phyloP scores from a whole-genome alignment of 768 basidiomycete genomes.

The Psilocybe azurescens region DNA sequence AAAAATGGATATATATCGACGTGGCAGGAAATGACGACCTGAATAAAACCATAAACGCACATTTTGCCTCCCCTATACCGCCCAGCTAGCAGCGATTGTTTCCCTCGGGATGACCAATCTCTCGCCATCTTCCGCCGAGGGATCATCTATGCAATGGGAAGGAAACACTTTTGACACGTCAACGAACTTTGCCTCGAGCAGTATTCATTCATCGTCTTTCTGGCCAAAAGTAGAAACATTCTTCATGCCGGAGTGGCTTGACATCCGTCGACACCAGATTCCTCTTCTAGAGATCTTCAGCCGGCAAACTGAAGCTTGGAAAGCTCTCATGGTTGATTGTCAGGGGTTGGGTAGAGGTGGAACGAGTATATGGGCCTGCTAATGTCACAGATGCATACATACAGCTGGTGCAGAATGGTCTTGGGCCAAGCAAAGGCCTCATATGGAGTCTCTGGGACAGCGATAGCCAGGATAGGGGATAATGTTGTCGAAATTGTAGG shows the following conservation, averaged over 20 bases:
- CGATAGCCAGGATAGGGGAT: background rate
- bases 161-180: slow-evolving; percentile 37
- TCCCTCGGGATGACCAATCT: slow-evolving; percentile 63
- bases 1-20: slow-evolving; percentile 66
- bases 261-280: slow-evolving; percentile 54
- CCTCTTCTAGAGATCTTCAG: slow-evolving; percentile 49
- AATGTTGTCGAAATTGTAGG: slow-evolving; percentile 11
- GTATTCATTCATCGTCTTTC: slow-evolving; percentile 26
- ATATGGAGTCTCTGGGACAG: slow-evolving; percentile 72
- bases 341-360: slow-evolving; percentile 56
- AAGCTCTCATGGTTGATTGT: slow-evolving; percentile 61
- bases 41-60: slow-evolving; percentile 47
- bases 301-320: slow-evolving; percentile 63
- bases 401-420: slow-evolving; percentile 45
- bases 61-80: slow-evolving; percentile 45
- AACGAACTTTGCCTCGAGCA: background rate
- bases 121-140: slow-evolving; percentile 45
- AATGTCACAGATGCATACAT: slow-evolving; percentile 56
- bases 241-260: slow-evolving; percentile 76
- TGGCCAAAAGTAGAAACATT: slow-evolving; percentile 54
- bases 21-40: slow-evolving; percentile 61
- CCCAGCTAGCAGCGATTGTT: slow-evolving; percentile 44
- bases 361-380: slow-evolving; percentile 50
- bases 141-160: slow-evolving; percentile 40
- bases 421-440: slow-evolving; percentile 60